Percentiles rank a stretch among this genome's conserved stretches.
Conservation (phyloP, 495 filamentous ascomycete genomes). For the Lasiosphaeria ovina region DNA sequence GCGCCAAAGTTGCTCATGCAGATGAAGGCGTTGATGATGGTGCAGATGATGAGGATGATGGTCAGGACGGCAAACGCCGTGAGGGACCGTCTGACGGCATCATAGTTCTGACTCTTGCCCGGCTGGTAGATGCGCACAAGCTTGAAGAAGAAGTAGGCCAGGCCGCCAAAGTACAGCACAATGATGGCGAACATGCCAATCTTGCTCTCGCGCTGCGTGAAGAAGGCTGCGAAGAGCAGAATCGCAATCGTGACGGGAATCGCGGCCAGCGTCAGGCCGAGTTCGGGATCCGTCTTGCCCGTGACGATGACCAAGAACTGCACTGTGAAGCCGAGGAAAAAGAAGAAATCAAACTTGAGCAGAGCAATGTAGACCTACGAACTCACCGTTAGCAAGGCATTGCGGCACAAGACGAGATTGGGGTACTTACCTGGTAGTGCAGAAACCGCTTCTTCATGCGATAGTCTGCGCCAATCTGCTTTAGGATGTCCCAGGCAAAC, state of each 20-base stretch:
- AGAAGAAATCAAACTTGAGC: conserved; percentile 99
- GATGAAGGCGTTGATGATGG: conserved; percentile 81
- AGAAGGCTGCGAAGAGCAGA: conserved; percentile 77
- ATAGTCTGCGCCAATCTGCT: conserved; percentile 96
- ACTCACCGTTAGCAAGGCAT: conserved; percentile 29
- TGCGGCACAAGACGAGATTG: not conserved
- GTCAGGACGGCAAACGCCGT: conserved; percentile 95
- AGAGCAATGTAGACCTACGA: conserved; percentile 91
- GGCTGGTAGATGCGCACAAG: conserved; percentile 87
- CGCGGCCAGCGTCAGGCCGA: conserved; percentile 81
- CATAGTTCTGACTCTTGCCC: conserved; percentile 53
- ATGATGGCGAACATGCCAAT: conserved; percentile 77
- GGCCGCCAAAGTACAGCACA: conserved; percentile 80
- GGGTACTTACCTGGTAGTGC: conserved; percentile 77
- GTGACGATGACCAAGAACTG: conserved; percentile 94
- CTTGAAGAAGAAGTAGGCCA: conserved; percentile 98
- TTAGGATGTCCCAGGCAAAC: conserved; percentile 99
- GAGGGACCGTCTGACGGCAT: conserved; percentile 71
- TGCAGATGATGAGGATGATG: conserved; percentile 79
- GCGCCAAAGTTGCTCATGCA: conserved; percentile 90
- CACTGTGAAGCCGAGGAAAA: conserved; percentile 97
- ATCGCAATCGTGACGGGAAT: conserved; percentile 89
- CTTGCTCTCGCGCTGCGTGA: conserved; percentile 76
- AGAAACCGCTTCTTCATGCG: conserved; percentile 95
- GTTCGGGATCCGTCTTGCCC: conserved; percentile 65